These are phyloP conservation scores for Scenedesmus sp. DNA, from an alignment of 163 green algal genomes.

Conservation along the genomic window DNA sequence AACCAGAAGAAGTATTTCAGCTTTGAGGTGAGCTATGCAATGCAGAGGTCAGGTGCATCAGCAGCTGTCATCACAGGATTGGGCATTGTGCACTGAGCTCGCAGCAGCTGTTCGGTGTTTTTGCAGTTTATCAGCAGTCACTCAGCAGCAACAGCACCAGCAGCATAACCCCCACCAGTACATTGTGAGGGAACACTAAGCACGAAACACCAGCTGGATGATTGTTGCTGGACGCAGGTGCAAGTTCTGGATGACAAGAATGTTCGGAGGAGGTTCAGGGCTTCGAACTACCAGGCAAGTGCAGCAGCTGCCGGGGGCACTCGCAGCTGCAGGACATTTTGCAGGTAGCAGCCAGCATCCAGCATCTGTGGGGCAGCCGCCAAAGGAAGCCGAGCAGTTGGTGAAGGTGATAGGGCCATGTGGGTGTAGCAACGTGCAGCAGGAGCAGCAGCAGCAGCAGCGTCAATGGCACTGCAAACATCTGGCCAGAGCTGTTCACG, in stretches of 20 bases:
- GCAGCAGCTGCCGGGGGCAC: neutral
- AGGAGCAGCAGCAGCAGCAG: neutral
- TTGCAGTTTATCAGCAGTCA: neutral
- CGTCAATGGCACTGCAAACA: neutral
- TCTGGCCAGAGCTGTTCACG: neutral
- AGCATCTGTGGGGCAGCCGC: neutral
- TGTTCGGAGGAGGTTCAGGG: slow-evolving; percentile 93
- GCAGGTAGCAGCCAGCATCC: neutral
- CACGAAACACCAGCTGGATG: neutral
- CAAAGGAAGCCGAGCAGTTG: too few species aligned
- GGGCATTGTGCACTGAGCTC: neutral
- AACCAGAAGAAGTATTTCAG: slow-evolving; percentile 98
- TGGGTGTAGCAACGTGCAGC: too few species aligned
- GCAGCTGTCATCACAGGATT: neutral
- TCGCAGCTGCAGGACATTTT: neutral
- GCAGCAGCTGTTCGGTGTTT: neutral
- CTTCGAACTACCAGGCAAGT: slow-evolving; percentile 97
- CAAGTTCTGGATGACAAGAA: slow-evolving; percentile 99
- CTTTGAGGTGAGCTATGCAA: slow-evolving; percentile 81
- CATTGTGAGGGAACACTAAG: neutral
- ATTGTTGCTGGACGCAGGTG: slow-evolving; percentile 66
- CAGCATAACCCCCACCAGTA: neutral
- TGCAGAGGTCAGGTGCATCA: neutral
- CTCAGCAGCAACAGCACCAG: neutral
- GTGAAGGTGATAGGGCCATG: too few species aligned